Percentiles rank a stretch among this genome's conserved stretches.
phyloP scores from a whole-genome alignment of 1,284 basidiomycete genomes.

The Hemileccinum hortonii region DNA sequence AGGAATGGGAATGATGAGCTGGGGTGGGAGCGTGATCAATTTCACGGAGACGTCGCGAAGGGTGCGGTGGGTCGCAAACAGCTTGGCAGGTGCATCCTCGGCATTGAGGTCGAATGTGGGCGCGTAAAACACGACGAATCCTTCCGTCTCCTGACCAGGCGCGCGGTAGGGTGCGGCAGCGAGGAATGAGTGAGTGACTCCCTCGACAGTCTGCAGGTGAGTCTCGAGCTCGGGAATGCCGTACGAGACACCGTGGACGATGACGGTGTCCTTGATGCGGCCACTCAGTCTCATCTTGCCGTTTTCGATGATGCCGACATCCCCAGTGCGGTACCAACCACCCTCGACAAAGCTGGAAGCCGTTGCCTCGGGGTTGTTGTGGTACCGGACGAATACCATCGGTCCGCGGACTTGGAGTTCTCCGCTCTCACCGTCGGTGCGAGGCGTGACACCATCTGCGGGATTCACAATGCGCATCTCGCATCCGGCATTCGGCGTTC shows the following conservation, averaged over 20 bases:
- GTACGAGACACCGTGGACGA: constrained; percentile 43
- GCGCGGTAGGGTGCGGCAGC: constrained; percentile 30
- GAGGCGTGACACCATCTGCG: constrained; percentile 4
- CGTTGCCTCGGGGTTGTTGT: constrained; percentile 35
- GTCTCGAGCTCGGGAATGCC: constrained; percentile 37
- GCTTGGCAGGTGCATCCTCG: constrained; percentile 11
- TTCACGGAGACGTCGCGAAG: constrained; percentile 22
- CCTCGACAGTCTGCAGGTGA: constrained; percentile 36
- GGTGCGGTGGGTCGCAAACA: constrained; percentile 16
- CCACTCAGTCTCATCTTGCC: constrained; percentile 20
- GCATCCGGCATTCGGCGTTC: constrained; percentile 15
- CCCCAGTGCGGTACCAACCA: constrained; percentile 42
- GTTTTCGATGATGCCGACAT: constrained; percentile 34
- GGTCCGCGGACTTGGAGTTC: constrained; percentile 37
- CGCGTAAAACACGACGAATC: constrained; percentile 24
- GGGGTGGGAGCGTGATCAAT: constrained; percentile 26
- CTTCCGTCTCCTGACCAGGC: constrained; percentile 22
- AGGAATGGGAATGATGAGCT: constrained; percentile 21
- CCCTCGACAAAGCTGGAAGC: constrained; percentile 35
- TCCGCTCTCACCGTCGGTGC: constrained; percentile 28
- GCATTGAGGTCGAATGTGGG: constrained; percentile 18
- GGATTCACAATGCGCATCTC: constrained; percentile 23
- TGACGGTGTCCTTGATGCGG: constrained; percentile 38
- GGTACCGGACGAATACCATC: constrained; percentile 15
- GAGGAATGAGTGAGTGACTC: constrained; percentile 34